phyloP scores from a whole-genome alignment of 345 rosid genomes.

The Capsella bursapastoris region DNA sequence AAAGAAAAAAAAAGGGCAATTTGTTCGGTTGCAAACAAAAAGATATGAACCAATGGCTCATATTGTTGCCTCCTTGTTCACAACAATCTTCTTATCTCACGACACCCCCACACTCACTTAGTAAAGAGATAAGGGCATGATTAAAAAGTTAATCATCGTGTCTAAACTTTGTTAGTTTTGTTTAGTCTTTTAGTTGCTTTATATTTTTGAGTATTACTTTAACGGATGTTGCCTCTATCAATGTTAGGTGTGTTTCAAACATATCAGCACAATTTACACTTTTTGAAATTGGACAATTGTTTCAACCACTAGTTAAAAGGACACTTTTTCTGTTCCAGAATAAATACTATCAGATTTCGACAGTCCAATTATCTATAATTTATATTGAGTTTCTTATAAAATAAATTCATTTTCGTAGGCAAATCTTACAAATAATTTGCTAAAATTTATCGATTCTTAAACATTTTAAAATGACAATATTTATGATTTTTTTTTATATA shows the following conservation, averaged over 20 bases:
- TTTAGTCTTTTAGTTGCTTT: not conserved
- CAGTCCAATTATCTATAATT: too few species aligned
- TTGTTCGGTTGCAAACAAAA: conserved; percentile 21
- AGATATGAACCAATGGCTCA: not conserved
- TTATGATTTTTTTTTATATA: too few species aligned
- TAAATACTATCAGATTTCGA: too few species aligned
- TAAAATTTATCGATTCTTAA: too few species aligned
- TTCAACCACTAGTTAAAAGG: not conserved
- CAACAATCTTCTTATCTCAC: not conserved
- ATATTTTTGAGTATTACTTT: not conserved
- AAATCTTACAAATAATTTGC: too few species aligned
- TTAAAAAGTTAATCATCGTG: not conserved
- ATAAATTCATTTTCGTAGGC: too few species aligned
- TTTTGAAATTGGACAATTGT: not conserved
- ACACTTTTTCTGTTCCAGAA: too few species aligned
- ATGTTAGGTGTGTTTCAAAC: not conserved
- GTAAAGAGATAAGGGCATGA: too few species aligned
- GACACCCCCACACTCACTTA: not conserved
- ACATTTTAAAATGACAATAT: too few species aligned
- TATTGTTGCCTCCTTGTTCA: not conserved
- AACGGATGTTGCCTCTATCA: not conserved
- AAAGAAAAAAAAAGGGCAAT: not conserved
- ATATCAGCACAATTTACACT: not conserved
- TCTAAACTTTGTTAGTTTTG: not conserved
- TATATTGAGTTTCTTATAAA: too few species aligned